Percentiles rank a stretch among this genome's conserved stretches.
Evolutionary conservation across 805 yeast genomes (phyloP).

Genomic region (Yarrowia phangngaensis): DNA sequence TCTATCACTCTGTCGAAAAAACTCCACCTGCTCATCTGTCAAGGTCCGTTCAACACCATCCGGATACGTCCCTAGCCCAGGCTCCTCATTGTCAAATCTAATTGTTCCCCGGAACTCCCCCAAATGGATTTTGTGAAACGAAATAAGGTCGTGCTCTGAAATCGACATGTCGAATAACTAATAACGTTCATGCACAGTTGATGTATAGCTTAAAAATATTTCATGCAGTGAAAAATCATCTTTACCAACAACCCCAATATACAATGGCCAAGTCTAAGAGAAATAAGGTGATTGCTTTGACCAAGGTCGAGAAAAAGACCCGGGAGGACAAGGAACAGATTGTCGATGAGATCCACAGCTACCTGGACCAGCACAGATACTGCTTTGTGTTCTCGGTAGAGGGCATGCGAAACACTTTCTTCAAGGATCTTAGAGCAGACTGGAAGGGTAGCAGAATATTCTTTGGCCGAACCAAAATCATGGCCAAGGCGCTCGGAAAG

Average conservation of each 20-base stretch:
- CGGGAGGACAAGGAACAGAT: constrained; percentile 86
- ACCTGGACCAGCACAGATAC: constrained; percentile 70
- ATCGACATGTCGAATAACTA: constrained; percentile 7
- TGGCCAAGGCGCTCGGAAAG: constrained; percentile 88
- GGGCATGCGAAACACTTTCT: constrained; percentile 91
- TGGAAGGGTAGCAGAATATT: constrained; percentile 89
- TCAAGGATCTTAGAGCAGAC: constrained; percentile 86
- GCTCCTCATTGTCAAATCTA: neutral
- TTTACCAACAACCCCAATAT: neutral
- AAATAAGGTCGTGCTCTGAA: constrained; percentile 1
- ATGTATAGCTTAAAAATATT: constrained; percentile 23
- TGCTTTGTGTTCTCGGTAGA: constrained; percentile 83
- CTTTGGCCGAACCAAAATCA: constrained; percentile 88
- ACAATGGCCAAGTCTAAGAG: constrained; percentile 95
- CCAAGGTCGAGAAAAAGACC: constrained; percentile 95
- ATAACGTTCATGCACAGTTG: too few relatives aligned
- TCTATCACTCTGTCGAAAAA: constrained; percentile 31
- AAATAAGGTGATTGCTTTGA: constrained; percentile 90
- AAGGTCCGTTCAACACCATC: constrained; percentile 33
- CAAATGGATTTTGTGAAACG: neutral
- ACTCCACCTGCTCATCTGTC: constrained; percentile 33
- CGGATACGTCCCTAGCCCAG: constrained; percentile 27
- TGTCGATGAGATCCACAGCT: constrained; percentile 83
- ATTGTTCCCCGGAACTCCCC: constrained; percentile 11
- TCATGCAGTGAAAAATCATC: constrained; percentile 15